A percentile compares a stretch with the other conserved stretches of the same genome.
Evolutionary conservation across 306 rosid genomes (phyloP).

Genomic region (Malus sieversii): DNA sequence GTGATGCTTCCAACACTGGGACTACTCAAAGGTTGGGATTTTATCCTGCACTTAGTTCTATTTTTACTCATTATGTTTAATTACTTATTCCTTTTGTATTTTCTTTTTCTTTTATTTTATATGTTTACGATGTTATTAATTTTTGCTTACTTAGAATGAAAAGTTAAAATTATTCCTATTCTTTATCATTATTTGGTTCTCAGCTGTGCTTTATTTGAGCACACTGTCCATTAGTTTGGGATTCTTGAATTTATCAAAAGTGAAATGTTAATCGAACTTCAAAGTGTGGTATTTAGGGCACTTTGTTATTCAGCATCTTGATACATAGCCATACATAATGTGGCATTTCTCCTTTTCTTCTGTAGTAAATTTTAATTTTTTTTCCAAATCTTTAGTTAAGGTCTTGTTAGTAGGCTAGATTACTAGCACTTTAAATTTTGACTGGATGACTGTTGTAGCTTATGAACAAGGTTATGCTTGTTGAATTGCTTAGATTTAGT

Average conservation of each 20-base stretch:
- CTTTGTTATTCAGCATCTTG: background rate
- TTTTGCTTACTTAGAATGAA: background rate
- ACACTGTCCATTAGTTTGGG: background rate
- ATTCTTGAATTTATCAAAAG: background rate
- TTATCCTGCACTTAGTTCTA: background rate
- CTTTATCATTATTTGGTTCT: background rate
- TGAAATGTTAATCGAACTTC: background rate
- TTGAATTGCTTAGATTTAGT: background rate
- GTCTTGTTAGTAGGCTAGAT: background rate
- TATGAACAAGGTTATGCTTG: background rate
- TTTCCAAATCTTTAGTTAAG: background rate
- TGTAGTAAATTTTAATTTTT: too few species aligned
- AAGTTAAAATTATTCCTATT: background rate
- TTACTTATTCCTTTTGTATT: background rate
- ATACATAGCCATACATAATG: background rate
- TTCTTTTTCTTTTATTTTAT: background rate
- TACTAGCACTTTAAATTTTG: background rate
- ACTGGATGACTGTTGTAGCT: background rate
- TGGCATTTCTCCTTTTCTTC: background rate
- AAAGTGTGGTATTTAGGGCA: background rate
- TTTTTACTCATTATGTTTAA: background rate
- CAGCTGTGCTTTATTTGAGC: background rate
- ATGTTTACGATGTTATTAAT: background rate
- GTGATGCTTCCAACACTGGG: conserved; percentile 33
- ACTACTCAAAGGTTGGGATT: conserved; percentile 38